Evolutionary conservation across 176 grass and related monocot genomes (phyloP).

Genomic region (Hordeum marinum): DNA sequence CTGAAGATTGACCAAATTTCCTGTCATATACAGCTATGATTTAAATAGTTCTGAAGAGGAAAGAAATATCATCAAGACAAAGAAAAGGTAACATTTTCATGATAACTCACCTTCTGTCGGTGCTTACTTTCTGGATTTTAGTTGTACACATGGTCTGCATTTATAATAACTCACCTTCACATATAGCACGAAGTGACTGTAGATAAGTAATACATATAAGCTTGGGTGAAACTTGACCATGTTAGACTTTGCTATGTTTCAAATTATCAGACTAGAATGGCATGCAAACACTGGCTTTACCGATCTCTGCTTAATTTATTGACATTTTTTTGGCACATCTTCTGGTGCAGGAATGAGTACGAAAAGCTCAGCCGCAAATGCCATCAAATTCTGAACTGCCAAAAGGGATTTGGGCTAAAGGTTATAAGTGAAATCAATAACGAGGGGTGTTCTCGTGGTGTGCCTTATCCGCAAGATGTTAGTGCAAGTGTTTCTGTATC

Average conservation of each 20-base stretch:
- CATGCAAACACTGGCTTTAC: background rate
- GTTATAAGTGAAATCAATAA: conserved; percentile 44
- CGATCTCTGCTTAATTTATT: background rate
- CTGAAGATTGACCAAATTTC: conserved; percentile 11
- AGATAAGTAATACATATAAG: background rate
- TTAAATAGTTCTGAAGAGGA: conserved; percentile 71
- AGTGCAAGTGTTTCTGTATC: conserved; percentile 32
- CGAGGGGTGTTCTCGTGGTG: conserved; percentile 34
- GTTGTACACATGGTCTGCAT: background rate
- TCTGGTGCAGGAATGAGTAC: conserved; percentile 79
- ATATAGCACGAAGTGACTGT: conserved; percentile 13
- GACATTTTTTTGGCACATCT: background rate
- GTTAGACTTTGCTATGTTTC: background rate
- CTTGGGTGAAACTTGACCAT: conserved; percentile 1
- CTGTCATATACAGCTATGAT: conserved; percentile 67
- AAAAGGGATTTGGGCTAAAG: conserved; percentile 56
- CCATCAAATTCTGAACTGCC: conserved; percentile 34
- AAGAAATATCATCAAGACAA: conserved; percentile 56
- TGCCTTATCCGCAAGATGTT: conserved; percentile 38
- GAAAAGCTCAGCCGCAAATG: conserved; percentile 77
- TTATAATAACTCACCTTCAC: conserved; percentile 9
- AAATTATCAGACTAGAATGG: background rate
- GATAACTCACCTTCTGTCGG: background rate
- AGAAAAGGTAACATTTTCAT: conserved; percentile 57
- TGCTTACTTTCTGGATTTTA: conserved; percentile 8